These are phyloP conservation scores for Tribonema minus DNA, from an alignment of 108 stramenopile species.

Conservation along the genomic window DNA sequence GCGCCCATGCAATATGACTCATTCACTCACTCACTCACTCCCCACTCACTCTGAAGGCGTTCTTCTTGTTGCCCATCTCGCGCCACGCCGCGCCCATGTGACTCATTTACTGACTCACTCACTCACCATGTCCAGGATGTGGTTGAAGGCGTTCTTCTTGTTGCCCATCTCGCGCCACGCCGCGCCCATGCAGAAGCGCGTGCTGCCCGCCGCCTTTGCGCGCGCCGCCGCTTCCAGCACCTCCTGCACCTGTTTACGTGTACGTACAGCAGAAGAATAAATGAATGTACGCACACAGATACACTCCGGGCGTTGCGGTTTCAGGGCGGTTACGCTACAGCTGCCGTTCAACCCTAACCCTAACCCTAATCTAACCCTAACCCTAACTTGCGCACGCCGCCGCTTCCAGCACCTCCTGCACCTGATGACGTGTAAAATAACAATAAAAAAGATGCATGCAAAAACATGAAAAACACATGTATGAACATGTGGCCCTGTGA, in stretches of 20 bases:
- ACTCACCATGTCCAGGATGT: constrained; percentile 89
- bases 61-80: constrained; percentile 93
- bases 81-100: constrained; percentile 98
- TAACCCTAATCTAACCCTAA: too few species aligned
- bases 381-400: constrained; percentile 83
- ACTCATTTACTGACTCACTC: too few species aligned
- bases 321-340: too few species aligned
- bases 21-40: background rate
- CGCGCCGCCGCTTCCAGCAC: constrained; percentile 83
- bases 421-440: too few species aligned
- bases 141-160: constrained; percentile 93
- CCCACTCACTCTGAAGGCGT: too few species aligned
- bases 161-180: constrained; percentile 95
- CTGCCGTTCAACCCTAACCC: too few species aligned
- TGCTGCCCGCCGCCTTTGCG: constrained; percentile 92
- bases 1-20: too few species aligned
- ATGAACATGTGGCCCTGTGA: too few species aligned
- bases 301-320: too few species aligned
- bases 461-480: too few species aligned
- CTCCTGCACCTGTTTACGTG: constrained; percentile 66
- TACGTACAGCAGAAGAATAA: background rate
- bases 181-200: constrained; percentile 97
- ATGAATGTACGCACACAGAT: too few species aligned
- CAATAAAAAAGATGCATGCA: too few species aligned
- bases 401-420: constrained; percentile 89